phyloP scores from a whole-genome alignment of 2,329 filamentous ascomycete species.

The Neofusicoccum ribis region DNA sequence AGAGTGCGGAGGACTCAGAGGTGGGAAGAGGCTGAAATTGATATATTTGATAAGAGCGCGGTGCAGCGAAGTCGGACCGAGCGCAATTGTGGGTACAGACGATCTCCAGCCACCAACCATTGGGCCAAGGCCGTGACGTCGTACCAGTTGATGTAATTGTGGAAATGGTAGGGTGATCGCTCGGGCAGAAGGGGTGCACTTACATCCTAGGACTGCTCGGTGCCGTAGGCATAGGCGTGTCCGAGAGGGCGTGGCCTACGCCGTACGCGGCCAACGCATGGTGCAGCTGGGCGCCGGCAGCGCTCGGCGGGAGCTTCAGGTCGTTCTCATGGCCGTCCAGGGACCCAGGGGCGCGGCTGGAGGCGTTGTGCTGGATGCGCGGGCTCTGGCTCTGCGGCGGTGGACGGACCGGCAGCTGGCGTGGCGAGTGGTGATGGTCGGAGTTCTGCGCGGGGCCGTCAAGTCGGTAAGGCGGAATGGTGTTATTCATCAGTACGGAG shows the following conservation, averaged over 20 bases:
- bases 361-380: background rate
- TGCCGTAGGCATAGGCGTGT: slow-evolving; percentile 64
- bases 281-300: background rate
- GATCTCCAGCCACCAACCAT: slow-evolving; percentile 13
- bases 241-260: slow-evolving; percentile 57
- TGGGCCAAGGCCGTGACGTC: slow-evolving; percentile 10
- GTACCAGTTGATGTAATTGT: slow-evolving; percentile 18
- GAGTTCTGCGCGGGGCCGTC: slow-evolving; percentile 26
- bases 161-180: slow-evolving; percentile 9
- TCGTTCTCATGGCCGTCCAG: slow-evolving; percentile 26
- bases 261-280: slow-evolving; percentile 37
- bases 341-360: background rate
- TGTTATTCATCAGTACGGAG: slow-evolving; percentile 50
- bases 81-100: slow-evolving; percentile 17
- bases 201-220: slow-evolving; percentile 64
- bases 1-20: slow-evolving; percentile 18
- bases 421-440: slow-evolving; percentile 24
- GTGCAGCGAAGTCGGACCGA: slow-evolving; percentile 20
- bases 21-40: slow-evolving; percentile 18
- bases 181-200: slow-evolving; percentile 28
- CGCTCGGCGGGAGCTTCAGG: slow-evolving; percentile 32
- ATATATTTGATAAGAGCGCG: slow-evolving; percentile 18
- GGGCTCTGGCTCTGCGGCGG: slow-evolving; percentile 21
- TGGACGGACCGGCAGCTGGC: slow-evolving; percentile 26
- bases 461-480: slow-evolving; percentile 24